Base-by-base conservation (phyloP, 2,329 filamentous ascomycete species). In the Cephalotrichum gorgonifer region DNA sequence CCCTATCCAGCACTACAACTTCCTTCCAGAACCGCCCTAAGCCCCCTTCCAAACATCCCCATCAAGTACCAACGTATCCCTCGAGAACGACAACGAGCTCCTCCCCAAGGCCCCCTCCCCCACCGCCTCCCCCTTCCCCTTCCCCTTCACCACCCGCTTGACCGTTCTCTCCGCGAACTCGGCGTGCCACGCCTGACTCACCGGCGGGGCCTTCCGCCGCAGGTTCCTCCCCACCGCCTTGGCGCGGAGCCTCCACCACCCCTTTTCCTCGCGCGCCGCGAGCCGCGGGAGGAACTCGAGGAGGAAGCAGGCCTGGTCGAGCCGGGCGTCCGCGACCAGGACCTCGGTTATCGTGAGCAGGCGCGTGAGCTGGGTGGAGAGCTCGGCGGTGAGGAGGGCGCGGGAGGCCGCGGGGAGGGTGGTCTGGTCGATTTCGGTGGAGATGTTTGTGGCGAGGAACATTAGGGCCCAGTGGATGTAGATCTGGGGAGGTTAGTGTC, bases 301-400 rank as follows among this genome's bases (percentile, higher is more conserved):
- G 2, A 53, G 31, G 33, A 55, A 49, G 47, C 53, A 56, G 1
- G 43, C 43, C 25, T 56, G 54, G 17, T 55, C 54, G 27, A 50
- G 47, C 7, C 53, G 47, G 2, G 23, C 39, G 6, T 55, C 53
- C 3, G 28, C 22, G 22, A 54, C 26, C 2, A 56, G 47, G 50
- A 54, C 55, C 30, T 55, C 53, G 28, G 50, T 47, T 23, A 53
- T 22, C 14, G 53, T 53, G 3, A 56, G 3, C 0, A 56, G 49
- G 33, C 53, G 53, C 26, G 39, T 44, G 48, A 52, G 46, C 43
- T 52, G 50, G 3, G 50, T 25, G 25, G 33, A 9, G 15, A 26
- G 42, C 49, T 54, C 53, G 26, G 47, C 44, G 6, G 48, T 46
- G 14, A 54, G 20, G 35, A 45, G 44, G n/a, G 44, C 26, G 11